Conservation (phyloP, 148 eudicot genomes). For the Nyssa sinensis region DNA sequence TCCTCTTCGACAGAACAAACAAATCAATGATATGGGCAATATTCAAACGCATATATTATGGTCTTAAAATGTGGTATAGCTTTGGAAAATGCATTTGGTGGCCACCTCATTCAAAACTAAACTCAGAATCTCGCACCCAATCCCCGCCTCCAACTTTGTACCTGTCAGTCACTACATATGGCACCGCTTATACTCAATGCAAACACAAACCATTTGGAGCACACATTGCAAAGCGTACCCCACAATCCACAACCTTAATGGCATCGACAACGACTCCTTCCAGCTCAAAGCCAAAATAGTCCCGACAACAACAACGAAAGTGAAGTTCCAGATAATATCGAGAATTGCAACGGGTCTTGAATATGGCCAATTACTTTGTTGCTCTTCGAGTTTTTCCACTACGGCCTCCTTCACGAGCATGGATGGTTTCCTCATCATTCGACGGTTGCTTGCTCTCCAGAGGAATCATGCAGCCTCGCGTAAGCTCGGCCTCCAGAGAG, state of each 20-base stretch:
- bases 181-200: conserved; percentile 49
- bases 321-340: conserved; percentile 62
- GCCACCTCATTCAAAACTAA: conserved; percentile 5
- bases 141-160: conserved; percentile 8
- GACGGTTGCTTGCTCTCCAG: conserved; percentile 50
- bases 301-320: conserved; percentile 38
- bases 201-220: conserved; percentile 58
- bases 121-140: conserved; percentile 6
- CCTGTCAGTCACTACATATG: conserved; percentile 13
- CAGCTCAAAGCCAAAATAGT: conserved; percentile 33
- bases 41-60: not conserved
- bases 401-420: conserved; percentile 67
- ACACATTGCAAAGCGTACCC: conserved; percentile 70
- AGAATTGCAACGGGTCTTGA: conserved; percentile 59
- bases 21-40: not conserved
- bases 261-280: conserved; percentile 29
- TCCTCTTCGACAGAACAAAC: not conserved
- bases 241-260: conserved; percentile 59
- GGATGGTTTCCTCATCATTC: conserved; percentile 51
- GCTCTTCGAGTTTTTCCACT: conserved; percentile 62
- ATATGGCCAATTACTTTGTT: conserved; percentile 72
- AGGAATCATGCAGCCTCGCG: conserved; percentile 64
- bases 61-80: not conserved
- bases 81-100: conserved; percentile 8
- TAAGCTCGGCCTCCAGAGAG: conserved; percentile 34